Base-by-base conservation (phyloP, 1,139 yeast species). In the Arxiozyma slooffiae region DNA sequence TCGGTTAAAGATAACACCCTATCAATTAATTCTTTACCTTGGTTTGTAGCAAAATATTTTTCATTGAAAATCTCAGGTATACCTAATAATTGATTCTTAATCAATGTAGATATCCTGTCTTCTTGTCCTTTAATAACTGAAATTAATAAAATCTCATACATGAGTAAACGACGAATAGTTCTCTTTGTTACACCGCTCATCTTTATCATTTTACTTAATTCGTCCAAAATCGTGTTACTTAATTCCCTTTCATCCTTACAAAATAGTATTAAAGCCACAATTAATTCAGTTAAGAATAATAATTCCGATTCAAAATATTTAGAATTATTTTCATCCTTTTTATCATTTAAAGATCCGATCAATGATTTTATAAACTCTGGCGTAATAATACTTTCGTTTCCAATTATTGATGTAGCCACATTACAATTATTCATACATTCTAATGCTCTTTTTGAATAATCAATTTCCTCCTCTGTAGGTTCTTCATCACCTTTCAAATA, bases 401-500 rank as follows among this genome's bases (percentile, higher is more conserved):
- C 63, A 54, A 63, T 59, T 8, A 64, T 50, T 1, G 67, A 58
- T 8, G 59, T 50, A 0, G 77, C 69, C 11, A 88, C 69, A 46
- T 77, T 77, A 54, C 90, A 78, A 0, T 89, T 79, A 51, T 78
- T 79, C 8, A 58, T 40, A 63, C 97, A 90, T 58, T 90, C 96
- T 51, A 85, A 71, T 0, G 96, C 84, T 5, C 89, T 82, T 23
- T 85, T 68, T 0, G 97, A 85, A 1, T 88, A 78, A 55, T 89
- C 96, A 47, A 94, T 82, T 60, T 90, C 97, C 59, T 85, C 95
- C 52, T 85, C 95, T 1, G 94, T 79, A 4, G 98, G 98, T 64
- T 90, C 97, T 7, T 86, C 95, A 59, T 89, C 97, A 17, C 97
- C 94, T 57, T 94, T 86, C 67, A 94, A 76, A 61, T 89, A 90